Percentiles rank a stretch among this genome's conserved stretches.
Conservation (phyloP, 2,329 filamentous ascomycete species). For the Verticillium dahliae region DNA sequence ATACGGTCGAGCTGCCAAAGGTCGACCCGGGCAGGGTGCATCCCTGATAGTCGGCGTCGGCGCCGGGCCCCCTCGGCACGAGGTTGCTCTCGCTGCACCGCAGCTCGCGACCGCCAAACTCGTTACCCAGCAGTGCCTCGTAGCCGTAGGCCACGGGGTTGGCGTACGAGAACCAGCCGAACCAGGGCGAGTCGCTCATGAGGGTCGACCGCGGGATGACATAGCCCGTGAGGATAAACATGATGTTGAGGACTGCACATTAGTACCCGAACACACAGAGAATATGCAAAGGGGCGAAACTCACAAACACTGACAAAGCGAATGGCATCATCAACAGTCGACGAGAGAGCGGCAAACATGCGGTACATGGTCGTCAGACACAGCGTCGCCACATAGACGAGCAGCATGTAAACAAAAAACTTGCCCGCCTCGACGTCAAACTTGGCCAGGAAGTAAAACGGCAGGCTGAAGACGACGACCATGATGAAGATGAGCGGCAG, state of each 20-base stretch:
- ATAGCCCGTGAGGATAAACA: conserved; percentile 64
- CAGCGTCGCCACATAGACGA: conserved; percentile 8
- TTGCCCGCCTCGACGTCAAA: conserved; percentile 10
- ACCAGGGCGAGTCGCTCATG: conserved; percentile 58
- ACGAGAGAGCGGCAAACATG: conserved; percentile 47
- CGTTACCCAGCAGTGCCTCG: conserved; percentile 51
- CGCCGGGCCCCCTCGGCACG: conserved; percentile 36
- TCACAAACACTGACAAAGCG: conserved; percentile 18
- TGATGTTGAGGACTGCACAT: conserved; percentile 49
- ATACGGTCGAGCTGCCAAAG: conserved; percentile 38
- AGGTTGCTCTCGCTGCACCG: conserved; percentile 35
- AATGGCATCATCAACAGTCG: conserved; percentile 57
- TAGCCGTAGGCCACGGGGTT: conserved; percentile 62
- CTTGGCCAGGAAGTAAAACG: conserved; percentile 7
- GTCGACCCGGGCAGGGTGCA: conserved; percentile 49
- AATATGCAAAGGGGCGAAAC: background rate
- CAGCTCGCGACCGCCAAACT: conserved; percentile 48
- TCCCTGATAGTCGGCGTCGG: conserved; percentile 37
- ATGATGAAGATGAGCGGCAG: conserved; percentile 7
- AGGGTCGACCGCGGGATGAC: conserved; percentile 51
- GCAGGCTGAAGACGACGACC: conserved; percentile 5
- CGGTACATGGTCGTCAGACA: conserved; percentile 11
- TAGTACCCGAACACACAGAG: background rate
- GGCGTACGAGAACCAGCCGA: conserved; percentile 60
- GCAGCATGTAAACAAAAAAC: conserved; percentile 8